These are phyloP conservation scores for Mrakia frigida DNA, from an alignment of 768 basidiomycete genomes.

Conservation along the genomic window DNA sequence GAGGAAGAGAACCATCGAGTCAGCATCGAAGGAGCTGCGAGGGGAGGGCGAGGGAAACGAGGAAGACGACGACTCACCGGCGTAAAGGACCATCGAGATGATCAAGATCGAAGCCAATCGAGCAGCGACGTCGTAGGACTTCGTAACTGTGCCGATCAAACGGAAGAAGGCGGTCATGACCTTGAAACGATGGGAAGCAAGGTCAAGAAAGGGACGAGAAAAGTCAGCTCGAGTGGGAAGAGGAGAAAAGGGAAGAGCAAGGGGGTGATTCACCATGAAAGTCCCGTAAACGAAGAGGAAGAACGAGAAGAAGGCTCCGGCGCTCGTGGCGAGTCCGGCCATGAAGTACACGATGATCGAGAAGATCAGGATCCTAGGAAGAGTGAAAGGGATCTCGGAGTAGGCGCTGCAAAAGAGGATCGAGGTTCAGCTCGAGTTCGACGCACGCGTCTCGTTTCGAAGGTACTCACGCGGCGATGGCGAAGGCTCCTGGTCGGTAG, in stretches of 20 bases:
- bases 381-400: slow-evolving; percentile 47
- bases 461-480: slow-evolving; percentile 41
- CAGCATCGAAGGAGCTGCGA: too few relatives aligned
- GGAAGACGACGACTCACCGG: not conserved
- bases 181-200: not conserved
- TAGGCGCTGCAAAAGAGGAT: slow-evolving; percentile 37
- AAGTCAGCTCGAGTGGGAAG: too few relatives aligned
- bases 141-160: slow-evolving; percentile 21
- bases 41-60: too few relatives aligned
- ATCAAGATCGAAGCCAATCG: slow-evolving; percentile 32
- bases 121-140: slow-evolving; percentile 33
- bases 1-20: too few relatives aligned
- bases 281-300: slow-evolving; percentile 33
- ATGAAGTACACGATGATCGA: slow-evolving; percentile 36
- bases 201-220: not conserved
- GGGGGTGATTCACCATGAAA: slow-evolving; percentile 25
- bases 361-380: slow-evolving; percentile 36
- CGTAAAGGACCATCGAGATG: slow-evolving; percentile 34
- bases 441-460: too few relatives aligned
- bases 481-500: slow-evolving; percentile 45
- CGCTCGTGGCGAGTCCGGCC: not conserved
- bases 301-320: slow-evolving; percentile 34
- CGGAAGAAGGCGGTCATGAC: slow-evolving; percentile 36
- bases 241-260: too few relatives aligned
- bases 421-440: too few relatives aligned